Conservation (phyloP, 2,329 filamentous ascomycete genomes). For the Alternaria incomplexa region DNA sequence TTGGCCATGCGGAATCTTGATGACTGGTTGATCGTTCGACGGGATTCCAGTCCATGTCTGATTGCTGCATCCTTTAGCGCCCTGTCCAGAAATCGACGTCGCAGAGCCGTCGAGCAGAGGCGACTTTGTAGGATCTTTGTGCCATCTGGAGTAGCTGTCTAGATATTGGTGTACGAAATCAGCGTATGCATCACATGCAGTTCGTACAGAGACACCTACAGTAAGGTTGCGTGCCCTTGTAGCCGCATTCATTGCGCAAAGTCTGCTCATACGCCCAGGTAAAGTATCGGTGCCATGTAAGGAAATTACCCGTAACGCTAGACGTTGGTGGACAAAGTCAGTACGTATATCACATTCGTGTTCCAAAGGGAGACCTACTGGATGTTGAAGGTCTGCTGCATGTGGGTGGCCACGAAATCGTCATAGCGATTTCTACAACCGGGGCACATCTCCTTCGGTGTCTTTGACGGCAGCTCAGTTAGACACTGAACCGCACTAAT, state of each 20-base stretch:
- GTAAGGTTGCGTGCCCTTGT: constrained; percentile 30
- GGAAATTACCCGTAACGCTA: constrained; percentile 30
- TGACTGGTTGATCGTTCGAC: constrained; percentile 19
- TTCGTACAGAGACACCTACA: neutral
- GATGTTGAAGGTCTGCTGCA: constrained; percentile 32
- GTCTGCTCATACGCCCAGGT: constrained; percentile 34
- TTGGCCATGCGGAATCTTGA: constrained; percentile 54
- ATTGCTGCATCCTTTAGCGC: constrained; percentile 34
- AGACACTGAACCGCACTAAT: constrained; percentile 39
- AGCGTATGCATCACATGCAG: neutral
- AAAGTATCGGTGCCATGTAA: constrained; percentile 33
- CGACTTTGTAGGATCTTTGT: constrained; percentile 46
- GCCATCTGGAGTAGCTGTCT: constrained; percentile 32
- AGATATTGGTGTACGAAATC: neutral
- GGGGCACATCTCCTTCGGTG: constrained; percentile 26
- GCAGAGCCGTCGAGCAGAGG: constrained; percentile 62
- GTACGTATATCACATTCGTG: neutral
- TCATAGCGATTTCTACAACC: constrained; percentile 37
- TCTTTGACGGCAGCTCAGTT: constrained; percentile 23
- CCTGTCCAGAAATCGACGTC: constrained; percentile 55
- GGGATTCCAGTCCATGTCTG: constrained; percentile 30
- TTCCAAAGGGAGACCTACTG: constrained; percentile 7
- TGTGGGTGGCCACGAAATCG: constrained; percentile 38
- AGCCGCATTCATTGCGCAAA: constrained; percentile 33
- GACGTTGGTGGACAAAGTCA: neutral